Conservation (phyloP, 2,329 filamentous ascomycete species). For the Daldinia sp. region DNA sequence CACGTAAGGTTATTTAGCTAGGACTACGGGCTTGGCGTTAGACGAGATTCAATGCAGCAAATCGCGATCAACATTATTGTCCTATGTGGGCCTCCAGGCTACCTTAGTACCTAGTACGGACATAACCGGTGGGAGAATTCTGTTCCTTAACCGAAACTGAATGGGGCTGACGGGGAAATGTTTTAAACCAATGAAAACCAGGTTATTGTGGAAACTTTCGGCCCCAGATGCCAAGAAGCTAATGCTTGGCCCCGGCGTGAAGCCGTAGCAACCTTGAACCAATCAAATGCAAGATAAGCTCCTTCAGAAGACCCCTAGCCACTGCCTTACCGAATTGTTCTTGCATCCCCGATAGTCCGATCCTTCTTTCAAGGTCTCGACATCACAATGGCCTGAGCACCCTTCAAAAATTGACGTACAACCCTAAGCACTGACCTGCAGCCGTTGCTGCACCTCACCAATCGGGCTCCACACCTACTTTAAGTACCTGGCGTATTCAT, state of each 20-base stretch:
- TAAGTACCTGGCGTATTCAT: no score
- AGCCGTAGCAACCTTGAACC: slow-evolving; percentile 21
- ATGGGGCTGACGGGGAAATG: slow-evolving; percentile 3
- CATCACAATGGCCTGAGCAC: slow-evolving; percentile 28
- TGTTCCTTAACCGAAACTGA: slow-evolving; percentile 12
- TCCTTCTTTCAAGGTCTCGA: slow-evolving; percentile 17
- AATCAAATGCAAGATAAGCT: slow-evolving; percentile 21
- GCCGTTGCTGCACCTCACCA: slow-evolving; percentile 15
- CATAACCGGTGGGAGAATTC: slow-evolving; percentile 33
- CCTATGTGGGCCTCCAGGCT: not conserved
- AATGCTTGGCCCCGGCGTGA: slow-evolving; percentile 22
- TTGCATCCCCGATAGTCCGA: slow-evolving; percentile 32
- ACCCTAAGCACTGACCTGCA: slow-evolving; percentile 8
- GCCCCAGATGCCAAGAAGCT: slow-evolving; percentile 35
- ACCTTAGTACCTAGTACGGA: no score
- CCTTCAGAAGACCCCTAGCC: slow-evolving; percentile 15
- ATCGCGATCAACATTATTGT: slow-evolving; percentile 26
- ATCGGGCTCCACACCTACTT: slow-evolving; percentile 13
- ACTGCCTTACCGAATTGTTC: slow-evolving; percentile 32
- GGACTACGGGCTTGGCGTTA: not conserved
- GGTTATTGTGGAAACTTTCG: slow-evolving; percentile 30
- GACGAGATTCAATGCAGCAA: slow-evolving; percentile 12
- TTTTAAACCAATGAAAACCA: slow-evolving; percentile 21
- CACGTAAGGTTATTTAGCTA: no score
- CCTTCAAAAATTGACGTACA: slow-evolving; percentile 25